phyloP scores from a whole-genome alignment of 1,139 yeast genomes.

The Magnusiomyces suaveolens region DNA sequence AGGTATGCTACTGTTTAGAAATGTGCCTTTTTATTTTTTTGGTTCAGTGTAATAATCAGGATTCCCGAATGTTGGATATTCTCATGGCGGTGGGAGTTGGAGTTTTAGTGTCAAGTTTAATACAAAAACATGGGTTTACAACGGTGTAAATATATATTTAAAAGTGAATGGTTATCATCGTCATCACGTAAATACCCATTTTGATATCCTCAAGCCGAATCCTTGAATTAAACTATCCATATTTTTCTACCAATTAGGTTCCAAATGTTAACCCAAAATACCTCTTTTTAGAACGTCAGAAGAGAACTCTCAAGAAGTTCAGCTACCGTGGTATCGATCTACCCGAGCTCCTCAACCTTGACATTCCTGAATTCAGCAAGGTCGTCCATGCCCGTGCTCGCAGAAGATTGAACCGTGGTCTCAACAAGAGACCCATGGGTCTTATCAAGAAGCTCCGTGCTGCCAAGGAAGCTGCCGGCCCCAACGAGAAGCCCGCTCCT shows the following conservation, averaged over 20 bases:
- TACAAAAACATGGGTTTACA: too few species aligned
- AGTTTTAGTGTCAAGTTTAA: too few species aligned
- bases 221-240: neutral
- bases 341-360: conserved; percentile 84
- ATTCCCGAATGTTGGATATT: too few species aligned
- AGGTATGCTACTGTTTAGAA: conserved; percentile 1
- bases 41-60: too few species aligned
- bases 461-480: conserved; percentile 86
- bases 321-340: conserved; percentile 98
- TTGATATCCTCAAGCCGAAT: neutral
- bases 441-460: conserved; percentile 96
- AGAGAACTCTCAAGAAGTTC: conserved; percentile 95
- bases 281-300: conserved; percentile 34
- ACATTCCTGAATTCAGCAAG: conserved; percentile 95
- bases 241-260: too few species aligned
- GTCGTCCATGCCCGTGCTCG: conserved; percentile 98
- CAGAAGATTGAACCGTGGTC: conserved; percentile 98
- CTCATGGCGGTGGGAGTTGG: too few species aligned
- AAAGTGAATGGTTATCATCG: neutral
- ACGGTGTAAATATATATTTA: too few species aligned
- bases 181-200: neutral
- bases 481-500: conserved; percentile 94
- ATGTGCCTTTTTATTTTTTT: too few species aligned
- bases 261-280: too few species aligned
- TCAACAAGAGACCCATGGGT: conserved; percentile 92